A percentile compares a stretch with the other conserved stretches of the same genome.
Conservation (phyloP, 179 eudicot genomes). For the Camellia oleifera region DNA sequence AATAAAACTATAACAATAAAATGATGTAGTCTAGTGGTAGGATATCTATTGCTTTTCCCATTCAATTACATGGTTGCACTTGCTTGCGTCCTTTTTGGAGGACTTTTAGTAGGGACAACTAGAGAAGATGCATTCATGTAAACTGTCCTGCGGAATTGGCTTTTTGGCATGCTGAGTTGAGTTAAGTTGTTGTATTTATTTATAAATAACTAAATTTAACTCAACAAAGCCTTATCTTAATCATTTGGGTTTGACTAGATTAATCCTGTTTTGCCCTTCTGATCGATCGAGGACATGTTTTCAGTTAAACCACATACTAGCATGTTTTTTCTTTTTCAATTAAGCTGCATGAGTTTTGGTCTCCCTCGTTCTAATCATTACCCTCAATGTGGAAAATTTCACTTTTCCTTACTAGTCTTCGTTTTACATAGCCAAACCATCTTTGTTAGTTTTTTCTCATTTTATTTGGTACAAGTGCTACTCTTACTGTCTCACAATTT, state of each 20-base stretch:
- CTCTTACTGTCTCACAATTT: too few relatives aligned
- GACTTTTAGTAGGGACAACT: background rate
- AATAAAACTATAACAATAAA: too few relatives aligned
- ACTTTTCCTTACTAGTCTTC: too few relatives aligned
- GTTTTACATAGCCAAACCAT: too few relatives aligned
- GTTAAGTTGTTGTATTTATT: background rate
- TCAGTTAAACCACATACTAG: background rate
- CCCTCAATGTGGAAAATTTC: too few relatives aligned
- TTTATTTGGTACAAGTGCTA: too few relatives aligned
- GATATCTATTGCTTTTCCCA: too few relatives aligned
- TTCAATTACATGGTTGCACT: too few relatives aligned
- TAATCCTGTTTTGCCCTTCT: background rate
- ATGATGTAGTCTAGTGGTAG: too few relatives aligned
- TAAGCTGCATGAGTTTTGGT: background rate
- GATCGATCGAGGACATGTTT: background rate
- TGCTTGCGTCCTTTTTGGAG: too few relatives aligned
- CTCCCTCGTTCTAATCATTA: too few relatives aligned
- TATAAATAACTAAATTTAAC: background rate
- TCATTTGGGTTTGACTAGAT: background rate
- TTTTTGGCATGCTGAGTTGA: background rate
- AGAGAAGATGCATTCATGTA: conserved; percentile 9
- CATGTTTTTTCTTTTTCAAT: background rate
- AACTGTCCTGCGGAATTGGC: background rate
- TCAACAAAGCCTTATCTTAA: background rate
- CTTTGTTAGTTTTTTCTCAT: too few relatives aligned